Percentiles rank a stretch among this genome's conserved stretches.
Conservation (phyloP, 2,329 filamentous ascomycete species). For the Moelleriella libera region DNA sequence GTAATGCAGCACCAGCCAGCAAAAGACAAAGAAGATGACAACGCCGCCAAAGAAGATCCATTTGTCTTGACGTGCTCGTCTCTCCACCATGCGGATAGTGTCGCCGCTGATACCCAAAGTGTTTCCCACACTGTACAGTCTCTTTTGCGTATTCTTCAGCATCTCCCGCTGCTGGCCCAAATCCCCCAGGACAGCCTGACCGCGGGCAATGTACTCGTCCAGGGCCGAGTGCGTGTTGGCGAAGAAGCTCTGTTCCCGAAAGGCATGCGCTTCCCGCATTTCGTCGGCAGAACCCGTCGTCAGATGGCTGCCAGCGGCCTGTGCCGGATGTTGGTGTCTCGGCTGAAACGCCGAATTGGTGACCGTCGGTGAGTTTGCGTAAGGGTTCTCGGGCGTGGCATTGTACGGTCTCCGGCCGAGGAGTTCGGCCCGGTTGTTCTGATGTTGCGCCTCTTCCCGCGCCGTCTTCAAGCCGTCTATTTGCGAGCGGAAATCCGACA, state of each 20-base stretch:
- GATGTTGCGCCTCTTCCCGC: conserved; percentile 58
- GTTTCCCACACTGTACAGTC: conserved; percentile 84
- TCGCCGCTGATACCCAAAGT: conserved; percentile 88
- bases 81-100: conserved; percentile 92
- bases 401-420: conserved; percentile 70
- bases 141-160: conserved; percentile 84
- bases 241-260: conserved; percentile 85
- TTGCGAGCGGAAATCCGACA: conserved; percentile 64
- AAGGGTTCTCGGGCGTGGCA: conserved; percentile 85
- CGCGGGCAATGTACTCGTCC: conserved; percentile 87
- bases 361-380: conserved; percentile 41
- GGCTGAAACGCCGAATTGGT: conserved; percentile 22
- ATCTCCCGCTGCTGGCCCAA: conserved; percentile 83
- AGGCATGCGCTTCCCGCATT: conserved; percentile 63
- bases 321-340: conserved; percentile 23
- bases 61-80: conserved; percentile 85
- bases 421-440: conserved; percentile 60
- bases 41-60: conserved; percentile 93
- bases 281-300: conserved; percentile 42
- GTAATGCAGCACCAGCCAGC: conserved; percentile 80
- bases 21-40: conserved; percentile 77
- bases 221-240: conserved; percentile 67
- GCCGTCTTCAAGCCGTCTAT: conserved; percentile 66
- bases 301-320: conserved; percentile 11
- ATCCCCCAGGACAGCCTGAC: conserved; percentile 80